Evolutionary conservation across 2,329 filamentous ascomycete species (phyloP), one percentile per base, ranked within the genome.

Genomic region (Davidsoniella neocaledoniae): DNA sequence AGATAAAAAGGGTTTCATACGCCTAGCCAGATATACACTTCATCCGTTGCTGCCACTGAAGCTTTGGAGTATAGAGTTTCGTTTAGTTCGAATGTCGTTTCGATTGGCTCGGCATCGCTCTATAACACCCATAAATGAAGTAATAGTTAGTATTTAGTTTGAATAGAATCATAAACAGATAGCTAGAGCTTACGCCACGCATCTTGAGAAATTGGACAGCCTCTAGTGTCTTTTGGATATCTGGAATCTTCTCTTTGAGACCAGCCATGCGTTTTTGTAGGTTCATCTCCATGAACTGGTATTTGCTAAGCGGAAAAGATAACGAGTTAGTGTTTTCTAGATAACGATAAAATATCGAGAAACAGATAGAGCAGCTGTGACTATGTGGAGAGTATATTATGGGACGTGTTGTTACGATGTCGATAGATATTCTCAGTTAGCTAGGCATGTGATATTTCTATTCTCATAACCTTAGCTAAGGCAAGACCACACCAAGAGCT

Each of bases 221-320:
- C 53, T 96, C 90, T 53, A 96, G 68, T 1, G 91, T 96, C 72
- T 95, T 95, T 60, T 86, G 81, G 56, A 98, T 96, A 63, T 98
- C 91, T 0, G 91, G 91, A 57, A 98, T 87, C 70, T 96, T 98
- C 61, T 95, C 88, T 60, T 81, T 84, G 50, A 98, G 69, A 2
- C 88, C 87, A 3, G 74, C 72, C 48, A 84, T 81, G 44, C 91
- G 77, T 55, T 86, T 76, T 64, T 94, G 83, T 53, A 91, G 84
- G 65, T 94, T 96, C 62, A 83, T 72, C 68, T 96, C 87, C 91
- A 98, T 98, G 68, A 96, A 98, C 65, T 96, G 91, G 70, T 98
- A 98, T 74, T 98, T 98, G 58, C 87, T 94, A 62, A 10, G 16
- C 14, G 12, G 16, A 38, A 50, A 17, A 16, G 19, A 23, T 26